Evolutionary conservation across 1,284 basidiomycete species (phyloP), one percentile per base, ranked within the genome.

Genomic region (Prillingera fragicola): DNA sequence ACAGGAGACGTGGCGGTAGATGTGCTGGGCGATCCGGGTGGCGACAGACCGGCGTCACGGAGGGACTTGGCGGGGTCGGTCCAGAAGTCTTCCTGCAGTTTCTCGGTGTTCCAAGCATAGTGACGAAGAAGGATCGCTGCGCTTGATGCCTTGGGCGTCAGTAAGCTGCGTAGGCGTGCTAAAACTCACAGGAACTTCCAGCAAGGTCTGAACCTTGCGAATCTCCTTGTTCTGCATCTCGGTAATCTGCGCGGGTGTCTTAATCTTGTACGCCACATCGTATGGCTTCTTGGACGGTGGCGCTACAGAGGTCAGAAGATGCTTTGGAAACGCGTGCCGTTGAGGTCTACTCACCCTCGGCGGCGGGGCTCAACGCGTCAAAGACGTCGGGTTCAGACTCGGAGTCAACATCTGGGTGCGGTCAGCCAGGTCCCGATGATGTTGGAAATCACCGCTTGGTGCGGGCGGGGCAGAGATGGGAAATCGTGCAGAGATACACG

Each of bases 31-130:
- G 69, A 71, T 6, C 59, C 46, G 14, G 65, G 61, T 5, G 72
- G 70, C 6, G 69, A 69, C 2, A 77, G 67, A 15, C 90, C 91
- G 1, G 89, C 87, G 8, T 80, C 78, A 19, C 79, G 75, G 31
- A 84, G 79, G 5, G 90, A 78, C 8, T 75, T 72, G 14, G 80
- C 76, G 1, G 87, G 78, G 54, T 87, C 85, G 59, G 91, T 90
- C 87, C 92, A 91, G 72, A 88, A 95, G 67, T 85, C 83, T 74
- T 95, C 88, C 53, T 88, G 87, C n/a, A 97, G 79, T 48, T 84
- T 83, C 71, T 98, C 94, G 64, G 88, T 87, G 77, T 98, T 97
- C 94, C 94, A 98, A 36, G 78, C 77, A 75, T 86, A 83, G 72
- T 90, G 77, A 24, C 91, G 82, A 36, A 98, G 75, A 6, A 98